phyloP scores from a whole-genome alignment of 345 rosid genomes.

The Pseudoturritis turrita region DNA sequence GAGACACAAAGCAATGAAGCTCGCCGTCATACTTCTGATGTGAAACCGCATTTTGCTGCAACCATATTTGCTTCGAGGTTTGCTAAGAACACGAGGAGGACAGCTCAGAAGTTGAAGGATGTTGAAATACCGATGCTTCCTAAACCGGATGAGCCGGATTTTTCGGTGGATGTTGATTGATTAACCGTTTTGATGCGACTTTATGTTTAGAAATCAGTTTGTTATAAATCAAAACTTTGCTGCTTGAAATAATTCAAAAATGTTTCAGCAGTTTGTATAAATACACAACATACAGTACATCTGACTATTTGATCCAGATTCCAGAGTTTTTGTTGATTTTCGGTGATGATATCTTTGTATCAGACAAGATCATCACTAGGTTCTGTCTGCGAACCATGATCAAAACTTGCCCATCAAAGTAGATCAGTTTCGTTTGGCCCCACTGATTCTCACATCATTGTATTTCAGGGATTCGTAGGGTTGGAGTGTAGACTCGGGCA shows the following conservation, averaged over 20 bases:
- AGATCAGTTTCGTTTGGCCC: conserved; percentile 1
- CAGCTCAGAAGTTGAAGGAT: conserved; percentile 64
- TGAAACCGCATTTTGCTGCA: conserved; percentile 58
- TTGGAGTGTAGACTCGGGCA: no score
- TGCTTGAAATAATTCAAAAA: conserved; percentile 18
- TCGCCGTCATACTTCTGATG: conserved; percentile 34
- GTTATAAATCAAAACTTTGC: background rate
- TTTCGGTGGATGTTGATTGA: conserved; percentile 53
- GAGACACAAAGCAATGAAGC: conserved; percentile 1
- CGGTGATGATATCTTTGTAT: background rate
- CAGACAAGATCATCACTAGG: background rate
- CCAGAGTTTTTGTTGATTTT: background rate
- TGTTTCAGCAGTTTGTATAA: conserved; percentile 32
- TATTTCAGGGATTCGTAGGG: no score
- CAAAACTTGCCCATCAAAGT: background rate
- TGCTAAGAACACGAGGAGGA: conserved; percentile 82
- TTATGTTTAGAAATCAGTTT: conserved; percentile 12
- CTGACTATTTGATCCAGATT: conserved; percentile 6
- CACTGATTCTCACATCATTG: background rate
- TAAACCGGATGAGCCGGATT: conserved; percentile 90
- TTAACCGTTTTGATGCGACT: conserved; percentile 15
- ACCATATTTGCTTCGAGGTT: conserved; percentile 74
- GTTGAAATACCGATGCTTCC: conserved; percentile 63
- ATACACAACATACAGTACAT: conserved; percentile 16
- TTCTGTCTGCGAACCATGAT: background rate